phyloP scores from a whole-genome alignment of 495 filamentous ascomycete species.

The Neurospora sp. region DNA sequence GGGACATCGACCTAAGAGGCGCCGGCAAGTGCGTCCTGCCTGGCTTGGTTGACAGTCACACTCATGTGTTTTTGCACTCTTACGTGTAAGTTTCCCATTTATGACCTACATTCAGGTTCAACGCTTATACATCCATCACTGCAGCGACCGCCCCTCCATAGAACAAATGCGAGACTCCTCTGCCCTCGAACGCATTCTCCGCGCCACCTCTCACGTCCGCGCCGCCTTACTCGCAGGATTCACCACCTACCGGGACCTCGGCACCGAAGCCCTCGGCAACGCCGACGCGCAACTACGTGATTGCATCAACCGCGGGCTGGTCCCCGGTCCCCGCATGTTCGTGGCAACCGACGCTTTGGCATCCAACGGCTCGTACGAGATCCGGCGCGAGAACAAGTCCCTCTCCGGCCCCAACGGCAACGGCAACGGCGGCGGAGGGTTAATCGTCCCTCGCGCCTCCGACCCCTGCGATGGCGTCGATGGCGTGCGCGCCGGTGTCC shows the following conservation, averaged over 20 bases:
- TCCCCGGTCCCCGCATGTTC: conserved; percentile 41
- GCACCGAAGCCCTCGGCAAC: conserved; percentile 36
- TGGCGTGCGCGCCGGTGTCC: conserved; percentile 35
- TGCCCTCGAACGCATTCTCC: conserved; percentile 39
- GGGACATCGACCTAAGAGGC: conserved; percentile 31
- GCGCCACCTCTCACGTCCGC: conserved; percentile 40
- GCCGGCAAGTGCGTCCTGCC: conserved; percentile 37
- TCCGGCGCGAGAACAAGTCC: conserved; percentile 32
- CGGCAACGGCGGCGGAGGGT: neutral
- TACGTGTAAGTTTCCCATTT: conserved; percentile 20
- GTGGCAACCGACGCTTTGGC: conserved; percentile 42
- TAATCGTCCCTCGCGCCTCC: conserved; percentile 26
- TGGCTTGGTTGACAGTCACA: conserved; percentile 44
- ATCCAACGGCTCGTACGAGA: conserved; percentile 38
- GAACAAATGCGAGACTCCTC: conserved; percentile 42
- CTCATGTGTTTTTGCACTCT: conserved; percentile 43
- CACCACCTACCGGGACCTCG: conserved; percentile 47
- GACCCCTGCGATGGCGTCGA: conserved; percentile 37
- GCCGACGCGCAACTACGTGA: conserved; percentile 35
- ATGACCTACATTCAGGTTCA: neutral
- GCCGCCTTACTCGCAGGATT: conserved; percentile 43
- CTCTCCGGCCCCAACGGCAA: neutral
- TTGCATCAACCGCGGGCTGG: conserved; percentile 41
- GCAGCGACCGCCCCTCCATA: conserved; percentile 23
- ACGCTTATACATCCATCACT: no score